Base-by-base conservation (phyloP, 495 filamentous ascomycete genomes). In the Hypoxylon fragiforme region DNA sequence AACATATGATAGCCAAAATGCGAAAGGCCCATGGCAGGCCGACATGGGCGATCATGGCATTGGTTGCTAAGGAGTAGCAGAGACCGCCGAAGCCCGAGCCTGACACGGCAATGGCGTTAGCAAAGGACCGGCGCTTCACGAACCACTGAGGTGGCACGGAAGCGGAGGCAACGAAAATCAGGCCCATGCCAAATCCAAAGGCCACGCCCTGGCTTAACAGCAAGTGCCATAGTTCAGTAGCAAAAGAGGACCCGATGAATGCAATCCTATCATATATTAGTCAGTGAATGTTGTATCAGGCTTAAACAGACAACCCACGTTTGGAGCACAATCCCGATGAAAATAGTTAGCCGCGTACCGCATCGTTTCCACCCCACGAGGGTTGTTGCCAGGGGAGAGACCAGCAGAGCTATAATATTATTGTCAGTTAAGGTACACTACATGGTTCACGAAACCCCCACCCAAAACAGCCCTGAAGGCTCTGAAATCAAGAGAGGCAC, bases 61-160 rank as follows among this genome's bases (percentile, higher is more conserved):
- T 77, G 0, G 81, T 77, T 7, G 84, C 57, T 73, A 80, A 39
- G 65, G 74, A 65, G 60, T 82, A 87, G 3, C 80, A 75, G 14
- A 95, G 64, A 0, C 90, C 90, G 9, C 87, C 87, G 20, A 92
- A 74, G 12, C 90, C 89, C n/a, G 82, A 85, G 0, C 89, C 90
- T 9, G 83, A 79, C 0, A 88, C 79, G 1, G 84, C 80, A 44
- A 91, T 84, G 2, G 87, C 85, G 65, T 85, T 90, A 5, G 89
- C 89, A 19, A 94, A 77, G 39, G 82, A 83, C 11, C 88, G 79
- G 3, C 79, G 77, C 22, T 80, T 81, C 18, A 70, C 72, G 70
- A 95, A 94, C 90, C 90, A 94, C 60, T 94, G 88, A 2, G 88
- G 82, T 0, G 87, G 76, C 11, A 92, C 81, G 12, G 83, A 81